Evolutionary conservation across 2,329 filamentous ascomycete species (phyloP).

Genomic region (Nigrospora oryzae): DNA sequence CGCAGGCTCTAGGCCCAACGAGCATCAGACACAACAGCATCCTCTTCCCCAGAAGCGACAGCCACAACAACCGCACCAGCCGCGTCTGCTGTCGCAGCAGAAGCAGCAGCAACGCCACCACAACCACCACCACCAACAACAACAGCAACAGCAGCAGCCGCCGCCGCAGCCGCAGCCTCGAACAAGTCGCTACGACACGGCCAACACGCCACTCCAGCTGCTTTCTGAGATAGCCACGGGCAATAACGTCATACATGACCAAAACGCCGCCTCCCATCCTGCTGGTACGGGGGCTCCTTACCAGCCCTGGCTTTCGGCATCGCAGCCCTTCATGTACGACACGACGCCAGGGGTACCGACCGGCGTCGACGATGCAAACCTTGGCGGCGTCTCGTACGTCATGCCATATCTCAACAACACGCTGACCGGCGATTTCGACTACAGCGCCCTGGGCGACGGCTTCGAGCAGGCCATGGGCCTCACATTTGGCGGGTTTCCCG

Average conservation of each 20-base stretch:
- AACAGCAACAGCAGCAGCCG: slow-evolving; percentile 10
- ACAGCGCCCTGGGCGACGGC: slow-evolving; percentile 25
- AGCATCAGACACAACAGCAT: background rate
- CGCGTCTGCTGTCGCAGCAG: background rate
- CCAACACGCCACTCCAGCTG: slow-evolving; percentile 46
- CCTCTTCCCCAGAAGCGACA: background rate
- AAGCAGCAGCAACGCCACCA: slow-evolving; percentile 1
- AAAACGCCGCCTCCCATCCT: slow-evolving; percentile 3
- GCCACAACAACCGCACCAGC: slow-evolving; percentile 2
- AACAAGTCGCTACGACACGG: slow-evolving; percentile 17
- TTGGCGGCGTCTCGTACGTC: slow-evolving; percentile 2
- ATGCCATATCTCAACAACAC: slow-evolving; percentile 20
- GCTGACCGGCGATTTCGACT: slow-evolving; percentile 24
- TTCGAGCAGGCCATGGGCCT: slow-evolving; percentile 35
- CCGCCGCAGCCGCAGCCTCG: slow-evolving; percentile 1
- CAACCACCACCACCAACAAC: slow-evolving; percentile 8
- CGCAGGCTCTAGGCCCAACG: background rate
- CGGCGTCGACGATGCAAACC: background rate
- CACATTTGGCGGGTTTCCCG: slow-evolving; percentile 26
- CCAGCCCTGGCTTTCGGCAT: slow-evolving; percentile 9
- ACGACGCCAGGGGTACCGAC: slow-evolving; percentile 7
- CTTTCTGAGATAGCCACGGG: slow-evolving; percentile 47
- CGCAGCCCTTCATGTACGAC: slow-evolving; percentile 25
- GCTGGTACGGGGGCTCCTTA: slow-evolving; percentile 1
- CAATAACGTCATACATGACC: slow-evolving; percentile 22